phyloP scores from a whole-genome alignment of 768 basidiomycete species.

The Gymnopilus dilepis region DNA sequence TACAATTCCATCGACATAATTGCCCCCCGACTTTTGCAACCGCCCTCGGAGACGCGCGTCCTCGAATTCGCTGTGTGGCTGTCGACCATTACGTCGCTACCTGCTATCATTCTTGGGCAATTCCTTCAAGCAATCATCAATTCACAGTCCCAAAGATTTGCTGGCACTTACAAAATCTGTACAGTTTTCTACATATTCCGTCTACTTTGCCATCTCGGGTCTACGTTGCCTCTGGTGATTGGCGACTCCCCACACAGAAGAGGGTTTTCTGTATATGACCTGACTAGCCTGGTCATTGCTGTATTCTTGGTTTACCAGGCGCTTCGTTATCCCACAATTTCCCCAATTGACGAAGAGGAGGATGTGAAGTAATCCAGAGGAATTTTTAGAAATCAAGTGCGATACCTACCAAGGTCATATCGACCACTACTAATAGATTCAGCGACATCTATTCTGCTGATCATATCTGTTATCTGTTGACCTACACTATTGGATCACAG shows the following conservation, averaged over 20 bases:
- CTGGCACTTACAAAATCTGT: slow-evolving; percentile 4
- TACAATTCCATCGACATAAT: background rate
- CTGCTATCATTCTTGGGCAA: slow-evolving; percentile 1
- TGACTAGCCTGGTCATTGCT: background rate
- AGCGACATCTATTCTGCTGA: no score
- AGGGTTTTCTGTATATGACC: background rate
- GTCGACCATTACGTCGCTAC: background rate
- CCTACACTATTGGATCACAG: no score
- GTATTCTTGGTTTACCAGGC: slow-evolving; percentile 1
- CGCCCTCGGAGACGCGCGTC: background rate
- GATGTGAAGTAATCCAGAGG: background rate
- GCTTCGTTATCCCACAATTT: background rate
- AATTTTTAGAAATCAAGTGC: no score
- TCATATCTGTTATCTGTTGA: no score
- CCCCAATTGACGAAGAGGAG: slow-evolving; percentile 2
- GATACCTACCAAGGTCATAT: no score
- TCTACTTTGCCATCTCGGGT: background rate
- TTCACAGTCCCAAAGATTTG: background rate
- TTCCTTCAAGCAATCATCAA: slow-evolving; percentile 6
- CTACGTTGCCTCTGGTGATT: background rate
- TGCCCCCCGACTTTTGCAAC: background rate
- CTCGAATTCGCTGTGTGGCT: background rate
- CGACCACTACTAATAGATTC: no score
- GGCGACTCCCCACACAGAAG: background rate
- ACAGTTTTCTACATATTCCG: background rate